Evolutionary conservation across 441 rosid genomes (phyloP).

Genomic region (Erodium trifolium): DNA sequence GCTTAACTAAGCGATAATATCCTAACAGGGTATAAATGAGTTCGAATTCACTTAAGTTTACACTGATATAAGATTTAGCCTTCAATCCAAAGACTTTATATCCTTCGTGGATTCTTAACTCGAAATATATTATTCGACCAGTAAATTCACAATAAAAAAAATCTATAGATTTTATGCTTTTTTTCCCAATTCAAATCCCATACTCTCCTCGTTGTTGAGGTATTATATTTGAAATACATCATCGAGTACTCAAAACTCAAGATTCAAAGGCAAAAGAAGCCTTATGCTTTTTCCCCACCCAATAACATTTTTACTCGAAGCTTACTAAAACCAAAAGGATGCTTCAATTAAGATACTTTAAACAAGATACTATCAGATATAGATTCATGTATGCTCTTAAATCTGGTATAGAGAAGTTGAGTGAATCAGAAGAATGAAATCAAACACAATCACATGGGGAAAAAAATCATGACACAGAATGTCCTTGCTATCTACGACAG

Average conservation of each 20-base stretch:
- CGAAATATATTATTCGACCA: background rate
- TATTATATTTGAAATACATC: no score
- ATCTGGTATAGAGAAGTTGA: background rate
- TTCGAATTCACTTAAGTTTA: no score
- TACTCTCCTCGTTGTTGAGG: no score
- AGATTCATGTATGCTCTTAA: background rate
- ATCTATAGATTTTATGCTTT: background rate
- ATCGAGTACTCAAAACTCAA: no score
- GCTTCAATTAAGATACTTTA: background rate
- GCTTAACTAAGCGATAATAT: background rate
- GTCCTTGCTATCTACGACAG: background rate
- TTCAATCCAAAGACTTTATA: background rate
- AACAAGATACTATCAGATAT: background rate
- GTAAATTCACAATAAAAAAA: background rate
- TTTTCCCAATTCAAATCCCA: background rate
- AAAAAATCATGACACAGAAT: background rate
- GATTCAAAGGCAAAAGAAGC: no score
- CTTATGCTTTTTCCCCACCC: background rate
- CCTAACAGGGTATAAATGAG: background rate
- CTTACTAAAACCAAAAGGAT: background rate
- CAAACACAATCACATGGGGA: background rate
- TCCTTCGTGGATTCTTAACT: background rate
- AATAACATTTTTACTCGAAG: background rate
- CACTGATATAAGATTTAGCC: background rate
- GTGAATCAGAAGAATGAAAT: background rate